Evolutionary conservation across 495 filamentous ascomycete genomes (phyloP).

Genomic region (Jackrogersella minutella): DNA sequence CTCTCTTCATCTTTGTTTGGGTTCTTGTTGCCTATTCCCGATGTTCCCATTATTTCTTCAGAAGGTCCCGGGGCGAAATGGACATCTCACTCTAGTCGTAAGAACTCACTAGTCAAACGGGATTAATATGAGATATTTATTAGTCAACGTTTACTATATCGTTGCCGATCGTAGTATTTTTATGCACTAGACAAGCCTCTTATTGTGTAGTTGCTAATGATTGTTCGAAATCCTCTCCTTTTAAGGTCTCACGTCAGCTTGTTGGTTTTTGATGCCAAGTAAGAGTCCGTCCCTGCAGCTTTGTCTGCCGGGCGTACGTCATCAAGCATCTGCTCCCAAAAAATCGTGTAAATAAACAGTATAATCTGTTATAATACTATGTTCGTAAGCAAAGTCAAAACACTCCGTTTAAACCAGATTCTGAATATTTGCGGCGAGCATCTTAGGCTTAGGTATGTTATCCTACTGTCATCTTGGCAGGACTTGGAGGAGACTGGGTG

Average conservation of each 20-base stretch:
- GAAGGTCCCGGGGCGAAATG: neutral
- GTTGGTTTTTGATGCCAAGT: neutral
- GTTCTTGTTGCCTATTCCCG: neutral
- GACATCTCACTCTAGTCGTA: neutral
- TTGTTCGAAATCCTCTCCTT: neutral
- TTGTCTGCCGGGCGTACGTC: slow-evolving; percentile 29
- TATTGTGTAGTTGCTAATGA: neutral
- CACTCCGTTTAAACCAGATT: neutral
- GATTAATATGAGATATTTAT: neutral
- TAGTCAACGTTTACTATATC: neutral
- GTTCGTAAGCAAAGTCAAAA: neutral
- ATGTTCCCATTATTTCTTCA: neutral
- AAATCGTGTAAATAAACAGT: neutral
- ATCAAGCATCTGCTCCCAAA: slow-evolving; percentile 14
- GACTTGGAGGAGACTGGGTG: neutral
- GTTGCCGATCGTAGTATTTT: neutral
- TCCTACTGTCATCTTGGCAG: neutral
- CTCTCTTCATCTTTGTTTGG: neutral
- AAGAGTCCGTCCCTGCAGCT: slow-evolving; percentile 23
- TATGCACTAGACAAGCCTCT: neutral
- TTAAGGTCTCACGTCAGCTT: slow-evolving; percentile 30
- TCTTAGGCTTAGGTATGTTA: neutral
- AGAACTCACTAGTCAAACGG: neutral
- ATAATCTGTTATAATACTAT: no score
- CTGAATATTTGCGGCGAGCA: neutral